Evolutionary conservation across 805 yeast species (phyloP), one percentile per base, ranked within the genome.

Genomic region (Schizosaccharomyces japonicus): DNA sequence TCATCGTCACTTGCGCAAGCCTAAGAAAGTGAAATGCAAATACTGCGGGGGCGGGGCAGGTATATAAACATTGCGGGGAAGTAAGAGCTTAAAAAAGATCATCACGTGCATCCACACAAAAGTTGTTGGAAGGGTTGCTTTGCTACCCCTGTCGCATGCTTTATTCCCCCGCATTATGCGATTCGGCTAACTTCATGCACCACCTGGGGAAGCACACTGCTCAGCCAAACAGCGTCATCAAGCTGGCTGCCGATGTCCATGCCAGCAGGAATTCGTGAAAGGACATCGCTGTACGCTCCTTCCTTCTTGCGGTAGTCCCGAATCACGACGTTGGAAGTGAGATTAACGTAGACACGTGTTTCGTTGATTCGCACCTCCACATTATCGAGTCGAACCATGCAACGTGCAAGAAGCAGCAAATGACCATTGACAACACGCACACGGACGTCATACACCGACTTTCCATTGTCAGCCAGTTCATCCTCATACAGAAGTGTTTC

Each of bases 391-490:
- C 96, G 68, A 50, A 90, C 61, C 58, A 82, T 87, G 54, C 87
- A 72, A 44, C 96, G 68, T 46, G 77, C 73, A 44, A 90, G 65
- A 30, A 87, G 55, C 33, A 90, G 63, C 53, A 90, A 58, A 51
- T 94, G 72, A 47, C 76, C 71, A 5, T 76, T 76, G 95, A 90
- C 90, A 3, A 84, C 95, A 52, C 99, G 65, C 19, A 90, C 72
- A 60, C 85, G 85, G 31, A 77, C 75, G 47, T 75, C 74, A 48
- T 81, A 63, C 48, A 81, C 71, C 0, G 92, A 73, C 15, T 83
- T 79, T 5, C 99, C 99, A 60, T 87, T 90, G 60, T 90, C 99
- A 3, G 94, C 96, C 49, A 90, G 66, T 59, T 90, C 99, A 57
- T 90, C 99, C 58, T 90, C 99, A 58, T 73, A 90, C 29, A 90